Base-by-base conservation (phyloP, 2,329 filamentous ascomycete genomes). In the Penicillium expansum region DNA sequence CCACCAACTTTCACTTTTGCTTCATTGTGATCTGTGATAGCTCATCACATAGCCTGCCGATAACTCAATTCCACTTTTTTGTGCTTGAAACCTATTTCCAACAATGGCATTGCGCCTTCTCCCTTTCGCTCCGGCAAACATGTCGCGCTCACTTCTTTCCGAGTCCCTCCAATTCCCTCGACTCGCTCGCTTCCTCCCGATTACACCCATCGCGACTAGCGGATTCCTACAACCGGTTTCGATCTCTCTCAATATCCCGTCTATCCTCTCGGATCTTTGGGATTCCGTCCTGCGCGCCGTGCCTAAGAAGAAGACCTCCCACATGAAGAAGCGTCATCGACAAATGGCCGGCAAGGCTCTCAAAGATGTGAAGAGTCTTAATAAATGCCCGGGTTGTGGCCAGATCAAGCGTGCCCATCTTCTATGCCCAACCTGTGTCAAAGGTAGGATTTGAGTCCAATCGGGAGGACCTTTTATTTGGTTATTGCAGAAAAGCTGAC, bases 301-400 rank as follows among this genome's bases (percentile, higher is more conserved):
- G 16, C 94, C 94, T 5, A 99, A 99, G 83, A 97, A 96, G 80
- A 99, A 97, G 84, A 95, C 92, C 33, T 97, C 93, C 41, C 91
- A 99, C 76, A 91, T 91, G 81, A 96, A 94, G 80, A 96, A 92
- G 82, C 85, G 94, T 67, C 88, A 92, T 71, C 86, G 95, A 69
- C 92, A 96, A 72, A 89, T 97, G 87, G 93, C 92, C 24, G 94
- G 94, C 70, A 99, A 99, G 79, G 93, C 87, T 43, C 77, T 99
- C 67, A 90, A 96, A 78, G 94, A 99, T 72, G 86, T 96, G 56
- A 94, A 89, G 62, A 84, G 85, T 52, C 78, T 99, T 66, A 96
- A 92, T 79, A 90, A 86, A 70, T 99, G 94, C 73, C 90, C 93
- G 0, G 90, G 87, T 14, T 99, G 94, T 69, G 95, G 94, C 48